A percentile compares a stretch with the other conserved stretches of the same genome.
Evolutionary conservation across 768 basidiomycete genomes (phyloP).

Genomic region (Tricholoma sp.): DNA sequence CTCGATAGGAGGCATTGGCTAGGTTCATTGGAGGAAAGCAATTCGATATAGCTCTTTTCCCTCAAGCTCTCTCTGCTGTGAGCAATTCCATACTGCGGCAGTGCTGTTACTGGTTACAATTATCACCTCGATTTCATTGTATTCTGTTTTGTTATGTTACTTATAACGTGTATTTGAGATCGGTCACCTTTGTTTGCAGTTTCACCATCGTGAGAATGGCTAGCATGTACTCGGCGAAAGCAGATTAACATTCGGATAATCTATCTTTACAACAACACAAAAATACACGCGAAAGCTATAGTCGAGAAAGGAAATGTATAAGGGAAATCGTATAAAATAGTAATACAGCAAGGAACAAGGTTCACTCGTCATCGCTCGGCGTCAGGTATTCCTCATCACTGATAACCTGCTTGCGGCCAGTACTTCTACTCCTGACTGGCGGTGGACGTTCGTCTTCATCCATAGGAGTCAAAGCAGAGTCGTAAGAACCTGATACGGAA

Average conservation of each 20-base stretch:
- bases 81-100: no score
- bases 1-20: not conserved
- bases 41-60: not conserved
- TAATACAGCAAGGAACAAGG: not conserved
- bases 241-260: not conserved
- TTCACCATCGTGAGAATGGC: no score
- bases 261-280: constrained; percentile 1
- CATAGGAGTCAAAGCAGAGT: constrained; percentile 74
- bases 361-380: constrained; percentile 67
- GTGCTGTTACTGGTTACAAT: not conserved
- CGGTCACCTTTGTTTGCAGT: no score
- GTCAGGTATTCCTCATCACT: constrained; percentile 73
- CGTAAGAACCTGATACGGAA: constrained; percentile 48
- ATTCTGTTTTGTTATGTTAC: not conserved
- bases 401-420: constrained; percentile 65
- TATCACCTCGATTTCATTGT: not conserved
- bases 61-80: not conserved
- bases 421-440: constrained; percentile 48
- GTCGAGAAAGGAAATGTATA: constrained; percentile 2
- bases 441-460: constrained; percentile 70
- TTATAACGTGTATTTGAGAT: not conserved
- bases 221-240: not conserved
- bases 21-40: not conserved
- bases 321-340: not conserved
- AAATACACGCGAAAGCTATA: constrained; percentile 5